phyloP scores from a whole-genome alignment of 106 monocot species.

The Platanthera zijinensis region DNA sequence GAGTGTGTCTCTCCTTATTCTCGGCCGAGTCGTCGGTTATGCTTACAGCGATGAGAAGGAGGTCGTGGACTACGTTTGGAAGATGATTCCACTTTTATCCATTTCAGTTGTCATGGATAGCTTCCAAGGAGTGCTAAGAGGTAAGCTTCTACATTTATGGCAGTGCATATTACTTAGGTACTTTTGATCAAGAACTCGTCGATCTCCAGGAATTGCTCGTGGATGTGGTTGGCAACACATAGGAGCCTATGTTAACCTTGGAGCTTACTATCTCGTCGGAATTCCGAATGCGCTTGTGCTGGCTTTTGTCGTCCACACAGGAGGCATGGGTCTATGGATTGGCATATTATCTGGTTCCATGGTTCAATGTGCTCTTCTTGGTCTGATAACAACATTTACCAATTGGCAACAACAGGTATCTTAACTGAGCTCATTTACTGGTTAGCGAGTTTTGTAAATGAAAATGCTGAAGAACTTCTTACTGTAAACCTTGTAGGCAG shows the following conservation, averaged over 20 bases:
- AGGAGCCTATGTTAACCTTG: conserved; percentile 64
- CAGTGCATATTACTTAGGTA: too few species aligned
- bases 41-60: conserved; percentile 55
- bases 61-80: conserved; percentile 35
- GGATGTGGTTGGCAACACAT: conserved; percentile 78
- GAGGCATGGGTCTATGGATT: conserved; percentile 79
- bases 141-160: conserved; percentile 13
- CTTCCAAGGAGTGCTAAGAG: conserved; percentile 47
- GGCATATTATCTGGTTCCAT: conserved; percentile 52
- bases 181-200: neutral
- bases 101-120: conserved; percentile 41
- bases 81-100: conserved; percentile 49
- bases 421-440: neutral
- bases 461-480: too few species aligned
- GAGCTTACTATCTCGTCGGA: conserved; percentile 55
- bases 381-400: conserved; percentile 53
- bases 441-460: too few species aligned
- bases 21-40: conserved; percentile 30
- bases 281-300: conserved; percentile 55
- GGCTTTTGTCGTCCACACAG: conserved; percentile 39
- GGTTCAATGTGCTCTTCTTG: conserved; percentile 45
- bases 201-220: conserved; percentile 26
- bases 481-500: too few species aligned
- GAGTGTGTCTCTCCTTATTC: conserved; percentile 19
- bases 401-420: conserved; percentile 80